These are phyloP conservation scores for Castanea mollissima DNA, from an alignment of 306 rosid species.

Conservation along the genomic window DNA sequence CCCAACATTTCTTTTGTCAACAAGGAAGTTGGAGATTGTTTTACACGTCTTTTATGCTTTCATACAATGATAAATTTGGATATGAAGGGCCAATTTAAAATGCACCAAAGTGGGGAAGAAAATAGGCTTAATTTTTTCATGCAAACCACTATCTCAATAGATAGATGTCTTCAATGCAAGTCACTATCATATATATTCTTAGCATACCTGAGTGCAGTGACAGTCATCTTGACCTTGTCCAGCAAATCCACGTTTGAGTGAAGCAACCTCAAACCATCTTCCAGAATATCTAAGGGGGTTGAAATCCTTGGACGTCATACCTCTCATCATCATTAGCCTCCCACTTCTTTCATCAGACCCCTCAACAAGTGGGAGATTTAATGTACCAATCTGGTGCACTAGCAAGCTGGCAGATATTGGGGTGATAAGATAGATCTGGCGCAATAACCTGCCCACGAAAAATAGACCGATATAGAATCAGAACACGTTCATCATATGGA, in stretches of 20 bases:
- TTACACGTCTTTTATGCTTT: slow-evolving; percentile 8
- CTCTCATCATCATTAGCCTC: slow-evolving; percentile 89
- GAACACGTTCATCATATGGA: slow-evolving; percentile 17
- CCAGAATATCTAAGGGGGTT: slow-evolving; percentile 85
- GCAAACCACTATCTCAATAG: background rate
- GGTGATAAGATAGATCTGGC: slow-evolving; percentile 45
- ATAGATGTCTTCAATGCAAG: slow-evolving; percentile 3
- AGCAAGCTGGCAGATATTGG: slow-evolving; percentile 58
- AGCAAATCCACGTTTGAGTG: slow-evolving; percentile 95
- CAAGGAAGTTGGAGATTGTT: background rate
- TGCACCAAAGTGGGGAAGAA: background rate
- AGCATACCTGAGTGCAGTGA: slow-evolving; percentile 92
- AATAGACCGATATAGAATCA: background rate
- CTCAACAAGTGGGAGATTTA: slow-evolving; percentile 35
- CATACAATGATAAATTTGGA: background rate
- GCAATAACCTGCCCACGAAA: slow-evolving; percentile 59
- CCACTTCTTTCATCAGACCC: slow-evolving; percentile 40
- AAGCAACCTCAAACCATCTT: slow-evolving; percentile 99
- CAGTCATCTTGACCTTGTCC: slow-evolving; percentile 98
- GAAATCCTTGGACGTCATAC: slow-evolving; percentile 81
- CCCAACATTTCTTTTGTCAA: slow-evolving; percentile 1
- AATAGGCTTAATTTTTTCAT: background rate
- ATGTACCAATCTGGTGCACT: slow-evolving; percentile 38
- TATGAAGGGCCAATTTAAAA: background rate
- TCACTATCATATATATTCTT: slow-evolving; percentile 26